These are phyloP conservation scores for Stevia rebaudiana DNA, from an alignment of 140 eudicot species.

Conservation along the genomic window DNA sequence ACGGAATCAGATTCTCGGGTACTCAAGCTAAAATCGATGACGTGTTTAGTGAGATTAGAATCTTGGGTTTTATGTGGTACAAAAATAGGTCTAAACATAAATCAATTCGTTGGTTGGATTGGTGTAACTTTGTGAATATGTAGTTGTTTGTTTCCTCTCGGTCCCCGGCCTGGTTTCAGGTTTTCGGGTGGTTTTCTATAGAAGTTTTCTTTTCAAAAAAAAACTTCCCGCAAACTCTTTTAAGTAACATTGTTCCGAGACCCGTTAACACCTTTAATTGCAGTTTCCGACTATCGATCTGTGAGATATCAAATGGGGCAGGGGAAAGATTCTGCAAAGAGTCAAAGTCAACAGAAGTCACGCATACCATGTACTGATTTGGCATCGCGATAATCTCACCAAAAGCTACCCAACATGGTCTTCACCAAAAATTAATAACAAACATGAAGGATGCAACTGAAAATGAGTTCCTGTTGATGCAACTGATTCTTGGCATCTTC, in stretches of 20 bases:
- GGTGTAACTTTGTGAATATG: too few relatives aligned
- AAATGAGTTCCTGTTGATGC: constrained; percentile 57
- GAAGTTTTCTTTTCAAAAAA: too few relatives aligned
- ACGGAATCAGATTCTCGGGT: too few relatives aligned
- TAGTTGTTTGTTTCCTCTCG: too few relatives aligned
- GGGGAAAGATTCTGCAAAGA: constrained; percentile 43
- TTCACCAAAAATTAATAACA: constrained; percentile 54
- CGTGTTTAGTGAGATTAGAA: too few relatives aligned
- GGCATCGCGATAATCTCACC: constrained; percentile 66
- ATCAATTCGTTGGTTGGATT: too few relatives aligned
- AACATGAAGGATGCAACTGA: constrained; percentile 82
- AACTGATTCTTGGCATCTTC: constrained; percentile 72
- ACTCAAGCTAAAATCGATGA: too few relatives aligned
- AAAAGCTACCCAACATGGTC: constrained; percentile 83
- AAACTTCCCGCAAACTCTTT: constrained; percentile 77
- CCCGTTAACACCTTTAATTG: constrained; percentile 44
- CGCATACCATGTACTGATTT: constrained; percentile 67
- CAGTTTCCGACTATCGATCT: constrained; percentile 45
- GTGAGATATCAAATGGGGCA: constrained; percentile 61
- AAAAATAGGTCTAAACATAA: too few relatives aligned
- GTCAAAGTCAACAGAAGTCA: constrained; percentile 51
- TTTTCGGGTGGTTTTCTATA: too few relatives aligned
- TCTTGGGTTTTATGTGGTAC: too few relatives aligned
- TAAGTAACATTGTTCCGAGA: constrained; percentile 51
- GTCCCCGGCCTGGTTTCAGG: too few relatives aligned